Conservation (phyloP, 352 stramenopile species). For the Phytophthora kernoviae region DNA sequence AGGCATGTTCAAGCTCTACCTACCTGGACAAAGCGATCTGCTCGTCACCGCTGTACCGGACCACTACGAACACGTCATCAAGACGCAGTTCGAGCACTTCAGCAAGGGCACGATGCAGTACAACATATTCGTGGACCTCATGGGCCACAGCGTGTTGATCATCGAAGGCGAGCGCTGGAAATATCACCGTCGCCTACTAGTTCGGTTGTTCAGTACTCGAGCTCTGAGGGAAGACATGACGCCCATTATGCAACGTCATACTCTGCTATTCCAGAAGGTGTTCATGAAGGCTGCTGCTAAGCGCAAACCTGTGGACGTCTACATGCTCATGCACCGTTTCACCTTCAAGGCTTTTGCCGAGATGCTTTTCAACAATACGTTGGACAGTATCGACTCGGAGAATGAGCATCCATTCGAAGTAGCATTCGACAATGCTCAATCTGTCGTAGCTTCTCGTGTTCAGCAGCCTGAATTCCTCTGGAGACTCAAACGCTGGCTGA, state of each 20-base stretch:
- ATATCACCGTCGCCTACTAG: constrained; percentile 48
- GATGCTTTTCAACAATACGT: constrained; percentile 46
- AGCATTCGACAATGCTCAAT: constrained; percentile 43
- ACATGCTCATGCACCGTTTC: constrained; percentile 48
- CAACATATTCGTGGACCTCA: constrained; percentile 50
- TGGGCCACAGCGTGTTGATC: constrained; percentile 52
- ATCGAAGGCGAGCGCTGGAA: constrained; percentile 52
- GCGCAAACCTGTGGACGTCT: constrained; percentile 38
- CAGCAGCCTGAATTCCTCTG: constrained; percentile 40
- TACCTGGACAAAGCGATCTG: constrained; percentile 40
- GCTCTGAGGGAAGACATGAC: constrained; percentile 48
- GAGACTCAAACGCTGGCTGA: constrained; percentile 52
- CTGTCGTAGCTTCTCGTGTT: constrained; percentile 31
- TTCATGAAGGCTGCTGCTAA: constrained; percentile 19
- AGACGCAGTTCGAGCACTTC: constrained; percentile 60
- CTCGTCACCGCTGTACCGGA: constrained; percentile 50
- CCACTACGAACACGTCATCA: constrained; percentile 60
- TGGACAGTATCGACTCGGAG: constrained; percentile 43
- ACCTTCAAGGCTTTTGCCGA: constrained; percentile 54
- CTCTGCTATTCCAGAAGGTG: constrained; percentile 33
- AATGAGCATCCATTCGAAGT: constrained; percentile 46
- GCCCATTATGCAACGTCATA: constrained; percentile 39
- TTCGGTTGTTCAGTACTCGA: constrained; percentile 48
- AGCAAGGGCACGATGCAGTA: constrained; percentile 50
- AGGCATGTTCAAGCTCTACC: constrained; percentile 38